These are phyloP conservation scores for Boletus bicolor DNA, from an alignment of 768 basidiomycete genomes.

Conservation along the genomic window DNA sequence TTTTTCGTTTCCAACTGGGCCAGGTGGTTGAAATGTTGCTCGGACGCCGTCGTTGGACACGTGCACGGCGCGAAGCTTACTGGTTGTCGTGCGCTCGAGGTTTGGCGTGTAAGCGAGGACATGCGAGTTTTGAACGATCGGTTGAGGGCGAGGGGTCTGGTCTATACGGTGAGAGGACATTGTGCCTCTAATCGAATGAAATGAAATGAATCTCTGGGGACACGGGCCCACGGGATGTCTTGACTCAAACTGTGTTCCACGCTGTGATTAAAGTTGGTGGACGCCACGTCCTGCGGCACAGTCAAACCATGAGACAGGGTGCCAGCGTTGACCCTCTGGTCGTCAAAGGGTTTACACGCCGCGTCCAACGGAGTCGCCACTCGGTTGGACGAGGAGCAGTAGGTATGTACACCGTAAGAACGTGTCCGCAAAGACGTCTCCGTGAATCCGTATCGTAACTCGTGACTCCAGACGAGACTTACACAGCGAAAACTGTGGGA, in stretches of 20 bases:
- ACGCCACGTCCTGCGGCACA: background rate
- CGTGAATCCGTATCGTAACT: conserved; percentile 3
- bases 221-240: background rate
- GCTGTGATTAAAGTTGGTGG: background rate
- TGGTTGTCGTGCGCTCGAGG: background rate
- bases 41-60: background rate
- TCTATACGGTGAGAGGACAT: background rate
- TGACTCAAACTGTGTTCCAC: conserved; percentile 3
- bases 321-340: background rate
- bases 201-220: background rate
- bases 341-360: background rate
- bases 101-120: background rate
- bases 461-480: background rate
- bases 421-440: background rate
- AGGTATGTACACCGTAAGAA: background rate
- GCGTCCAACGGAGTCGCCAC: background rate
- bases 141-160: background rate
- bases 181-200: background rate
- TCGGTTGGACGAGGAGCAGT: background rate
- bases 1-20: background rate
- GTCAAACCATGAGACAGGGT: background rate
- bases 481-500: background rate
- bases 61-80: conserved; percentile 1
- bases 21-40: background rate
- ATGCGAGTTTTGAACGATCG: background rate